Evolutionary conservation across 176 grass and related monocot genomes (phyloP), one percentile per base, ranked within the genome.

Genomic region (Miscanthus lutarioriparius): DNA sequence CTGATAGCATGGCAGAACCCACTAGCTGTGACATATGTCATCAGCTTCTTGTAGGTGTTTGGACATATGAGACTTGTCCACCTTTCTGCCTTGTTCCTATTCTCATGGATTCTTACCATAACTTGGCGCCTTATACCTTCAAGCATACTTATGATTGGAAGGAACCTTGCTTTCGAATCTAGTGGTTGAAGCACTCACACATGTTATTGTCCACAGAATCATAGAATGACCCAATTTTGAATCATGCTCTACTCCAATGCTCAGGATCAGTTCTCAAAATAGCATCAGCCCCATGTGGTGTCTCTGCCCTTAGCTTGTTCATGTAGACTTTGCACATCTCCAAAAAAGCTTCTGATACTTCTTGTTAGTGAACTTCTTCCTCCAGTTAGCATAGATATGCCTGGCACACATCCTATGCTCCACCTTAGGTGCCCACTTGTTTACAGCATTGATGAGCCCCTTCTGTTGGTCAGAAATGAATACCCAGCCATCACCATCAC

Each of bases 61-160:
- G 58, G 58, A 23, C 9, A 61, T 0, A 61, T 61, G 3, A 8
- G 8, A 25, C 9, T 22, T 10, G 58, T 23, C 58, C 58, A 61
- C n/a, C 3, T 61, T 25, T 25, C 22, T 23, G 8, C 58, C 58
- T 61, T 61, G 3, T 1, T 19, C 58, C 58, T 61, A 3, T 61
- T 61, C 3, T 25, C 7, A 10, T 61, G n/a, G n/a, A 61, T 61
- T 23, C n/a, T 61, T 2, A 61, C 58, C n/a, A 61, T 61, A 8
- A 61, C 58, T 61, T 61, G n/a, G 8, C 58, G 6, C 9, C 58
- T 61, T 19, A 53, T 53, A 0, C 49, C 49, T 20, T 53, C 49
- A 2, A 53, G 49, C 49, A 96, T 96, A 32, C 58, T 62, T 3
- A 62, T 26, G 0, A 62, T 62, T 25, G 58, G 58, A 26, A 62